Percentiles rank a stretch among this genome's conserved stretches.
Conservation (phyloP, 208 protist genomes). For the Zelonia costaricensis region DNA sequence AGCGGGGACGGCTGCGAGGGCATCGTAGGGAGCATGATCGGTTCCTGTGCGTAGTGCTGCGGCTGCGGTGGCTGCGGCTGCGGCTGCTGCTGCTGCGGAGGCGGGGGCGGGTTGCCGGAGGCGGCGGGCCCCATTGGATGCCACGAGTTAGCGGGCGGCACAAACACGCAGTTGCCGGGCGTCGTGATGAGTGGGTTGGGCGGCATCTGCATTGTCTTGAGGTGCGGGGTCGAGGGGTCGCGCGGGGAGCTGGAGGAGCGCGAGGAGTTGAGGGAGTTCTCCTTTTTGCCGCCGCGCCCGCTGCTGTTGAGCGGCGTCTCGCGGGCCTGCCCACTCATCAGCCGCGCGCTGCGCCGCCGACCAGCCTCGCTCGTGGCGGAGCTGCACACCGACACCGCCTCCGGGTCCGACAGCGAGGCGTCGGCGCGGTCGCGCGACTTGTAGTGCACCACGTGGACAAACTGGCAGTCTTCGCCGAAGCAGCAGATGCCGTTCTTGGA, state of each 20-base stretch:
- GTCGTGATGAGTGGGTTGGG: conserved; percentile 7
- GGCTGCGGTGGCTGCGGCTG: not conserved
- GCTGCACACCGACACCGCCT: conserved; percentile 27
- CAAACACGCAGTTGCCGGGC: conserved; percentile 21
- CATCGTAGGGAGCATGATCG: conserved; percentile 20
- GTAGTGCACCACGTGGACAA: conserved; percentile 74
- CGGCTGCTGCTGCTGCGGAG: not conserved
- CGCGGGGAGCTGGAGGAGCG: conserved; percentile 22
- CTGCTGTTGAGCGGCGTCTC: conserved; percentile 38
- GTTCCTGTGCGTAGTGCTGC: conserved; percentile 14
- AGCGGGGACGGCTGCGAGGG: conserved; percentile 13
- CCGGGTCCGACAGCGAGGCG: conserved; percentile 39
- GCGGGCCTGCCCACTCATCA: conserved; percentile 19
- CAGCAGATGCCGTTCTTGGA: conserved; percentile 82
- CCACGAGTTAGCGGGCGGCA: conserved; percentile 24
- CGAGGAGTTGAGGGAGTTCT: conserved; percentile 23
- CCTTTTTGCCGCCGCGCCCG: conserved; percentile 3
- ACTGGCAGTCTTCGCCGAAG: conserved; percentile 77
- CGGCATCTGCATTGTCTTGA: conserved; percentile 8
- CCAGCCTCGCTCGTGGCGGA: conserved; percentile 28
- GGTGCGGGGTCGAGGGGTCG: conserved; percentile 14
- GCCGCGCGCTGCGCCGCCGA: conserved; percentile 12
- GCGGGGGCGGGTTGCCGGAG: not conserved
- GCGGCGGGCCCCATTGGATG: not conserved
- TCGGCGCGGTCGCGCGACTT: conserved; percentile 37